These are phyloP conservation scores for Exobasidium rhododendri DNA, from an alignment of 1,284 basidiomycete species.

Conservation along the genomic window DNA sequence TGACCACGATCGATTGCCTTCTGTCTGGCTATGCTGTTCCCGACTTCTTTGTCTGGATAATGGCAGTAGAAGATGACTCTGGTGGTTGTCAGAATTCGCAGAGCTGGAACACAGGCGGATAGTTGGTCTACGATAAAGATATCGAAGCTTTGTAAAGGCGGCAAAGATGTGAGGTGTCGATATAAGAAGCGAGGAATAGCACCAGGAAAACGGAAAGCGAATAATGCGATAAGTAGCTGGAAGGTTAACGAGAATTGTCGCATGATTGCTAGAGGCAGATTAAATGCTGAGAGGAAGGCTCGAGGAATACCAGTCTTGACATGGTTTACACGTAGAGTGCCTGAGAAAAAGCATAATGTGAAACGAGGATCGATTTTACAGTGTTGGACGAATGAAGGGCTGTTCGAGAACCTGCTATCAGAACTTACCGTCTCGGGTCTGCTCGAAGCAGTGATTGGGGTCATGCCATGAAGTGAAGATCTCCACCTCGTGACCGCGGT, in stretches of 20 bases:
- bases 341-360: constrained; percentile 62
- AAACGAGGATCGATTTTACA: too few species aligned
- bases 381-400: not conserved
- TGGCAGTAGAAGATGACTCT: constrained; percentile 96
- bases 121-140: constrained; percentile 94
- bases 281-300: constrained; percentile 70
- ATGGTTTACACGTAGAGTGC: constrained; percentile 77
- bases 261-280: constrained; percentile 82
- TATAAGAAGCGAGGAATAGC: constrained; percentile 42
- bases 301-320: constrained; percentile 74
- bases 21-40: constrained; percentile 58
- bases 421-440: constrained; percentile 39
- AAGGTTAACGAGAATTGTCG: constrained; percentile 73
- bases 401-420: constrained; percentile 28
- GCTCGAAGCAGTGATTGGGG: constrained; percentile 57
- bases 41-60: constrained; percentile 76
- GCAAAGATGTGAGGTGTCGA: constrained; percentile 25
- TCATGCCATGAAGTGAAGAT: constrained; percentile 95
- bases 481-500: constrained; percentile 78
- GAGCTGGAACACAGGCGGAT: constrained; percentile 80
- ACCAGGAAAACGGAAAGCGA: constrained; percentile 52
- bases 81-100: constrained; percentile 67
- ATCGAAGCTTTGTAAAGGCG: constrained; percentile 61
- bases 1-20: constrained; percentile 51
- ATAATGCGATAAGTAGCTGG: constrained; percentile 41